Base-by-base conservation (phyloP, 1,139 yeast species). In the Candida sanyaensis region DNA sequence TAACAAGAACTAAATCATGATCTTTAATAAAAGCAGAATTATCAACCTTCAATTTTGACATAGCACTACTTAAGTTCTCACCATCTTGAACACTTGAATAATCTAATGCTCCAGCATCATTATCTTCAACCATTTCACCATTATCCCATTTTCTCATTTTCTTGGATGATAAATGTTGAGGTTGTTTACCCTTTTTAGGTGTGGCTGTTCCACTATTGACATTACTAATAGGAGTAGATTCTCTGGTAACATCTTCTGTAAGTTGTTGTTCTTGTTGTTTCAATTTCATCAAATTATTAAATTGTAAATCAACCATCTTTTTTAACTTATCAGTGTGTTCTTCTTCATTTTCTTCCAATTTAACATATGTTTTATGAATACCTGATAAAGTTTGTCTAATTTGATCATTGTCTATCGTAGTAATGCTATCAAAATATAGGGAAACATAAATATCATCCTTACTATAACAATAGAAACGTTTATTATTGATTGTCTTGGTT, bases 141-240 rank as follows among this genome's bases (percentile, higher is more conserved):
- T 70, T 75, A 43, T 72, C 74, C 80, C 80, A 75, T 52, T 70
- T 73, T 51, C 80, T 63, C 80, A 75, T 72, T 55, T 73, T 74
- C 55, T 75, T 71, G 36, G 50, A 49, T 42, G 45, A 52, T 40
- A 39, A 9, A 11, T 40, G 43, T 21, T 34, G 24, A 11, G 8
- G 24, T 5, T 29, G 29, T 17, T 40, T 52, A 48, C 53, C 51
- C 48, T 55, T 52, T 34, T 57, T 51, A 4, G 65, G 61, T 6
- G 65, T 57, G 23, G 49, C 46, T 3, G 58, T 50, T 7, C 56
- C 59, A 29, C 55, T 52, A 34, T 50, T 55, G 9, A 28, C 41
- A 11, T 47, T 47, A 4, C 55, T 48, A 2, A 47, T 41, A 2
- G 44, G 41, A 23, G 50, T 50, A 3, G 51, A 31, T 8, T 47